Evolutionary conservation across 202 grass and related monocot genomes (phyloP), one percentile per base, ranked within the genome.

Genomic region (Setaria viridis): DNA sequence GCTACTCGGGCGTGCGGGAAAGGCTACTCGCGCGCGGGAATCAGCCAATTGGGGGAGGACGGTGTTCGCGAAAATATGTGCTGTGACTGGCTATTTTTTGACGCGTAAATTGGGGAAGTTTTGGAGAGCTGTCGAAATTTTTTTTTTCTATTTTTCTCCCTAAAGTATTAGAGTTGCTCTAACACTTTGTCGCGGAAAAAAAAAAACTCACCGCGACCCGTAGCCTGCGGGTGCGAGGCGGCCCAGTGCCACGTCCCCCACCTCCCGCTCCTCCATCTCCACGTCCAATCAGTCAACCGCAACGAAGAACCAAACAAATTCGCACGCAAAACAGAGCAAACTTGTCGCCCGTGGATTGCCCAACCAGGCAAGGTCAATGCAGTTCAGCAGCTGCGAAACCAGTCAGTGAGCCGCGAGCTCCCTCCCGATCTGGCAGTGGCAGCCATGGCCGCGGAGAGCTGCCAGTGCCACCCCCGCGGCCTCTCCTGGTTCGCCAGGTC

Each of bases 401-500:
- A 16, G 32, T 8, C 2, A 29, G 2, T 78, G 76, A 78, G 59
- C 59, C 50, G 42, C 74, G 12, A 29, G 2, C 63, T 34, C 25
- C 76, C 59, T 12, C 75, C 39, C 68, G 46, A 65, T 88, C 87
- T 64, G 39, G 48, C 39, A 25, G 25, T 37, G 35, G 35, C 48
- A 50, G 48, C 78, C 54, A 83, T 84, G 82, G 87, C 87, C 84
- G 79, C 85, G 11, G 87, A 94, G 55, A 92, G 93, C 89, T 94
- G 72, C 72, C 87, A 94, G 87, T 94, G 72, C 72, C 87, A 94
- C 73, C 90, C 93, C 25, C 85, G 87, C 64, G 81, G 93, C 75
- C 69, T 94, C 79, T 92, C 93, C 4, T 92, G 89, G 90, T 72
- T 94, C 12, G 78, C 87, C 15, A 90, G 89, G 56, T 91, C 93